A percentile compares a stretch with the other conserved stretches of the same genome.
These are phyloP conservation scores for Kappamyces sp. DNA, from an alignment of 192 early-diverging fungal species.

Conservation along the genomic window DNA sequence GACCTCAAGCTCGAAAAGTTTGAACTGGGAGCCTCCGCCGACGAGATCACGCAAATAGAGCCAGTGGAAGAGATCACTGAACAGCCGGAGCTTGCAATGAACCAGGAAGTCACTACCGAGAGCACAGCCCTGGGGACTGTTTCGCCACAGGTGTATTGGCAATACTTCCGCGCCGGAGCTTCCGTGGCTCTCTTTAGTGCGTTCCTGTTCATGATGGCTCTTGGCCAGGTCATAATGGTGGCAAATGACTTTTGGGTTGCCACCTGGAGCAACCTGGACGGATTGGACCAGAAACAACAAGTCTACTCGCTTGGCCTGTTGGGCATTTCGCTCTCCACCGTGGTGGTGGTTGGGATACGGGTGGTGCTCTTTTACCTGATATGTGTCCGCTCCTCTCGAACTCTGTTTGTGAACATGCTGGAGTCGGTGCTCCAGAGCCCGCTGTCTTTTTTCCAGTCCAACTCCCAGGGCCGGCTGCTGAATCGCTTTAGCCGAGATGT, in stretches of 20 bases:
- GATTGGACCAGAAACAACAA: slow-evolving; percentile 28
- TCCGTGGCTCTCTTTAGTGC: slow-evolving; percentile 9
- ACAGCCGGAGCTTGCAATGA: too few species aligned
- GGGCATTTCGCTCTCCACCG: slow-evolving; percentile 32
- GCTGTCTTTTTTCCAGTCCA: slow-evolving; percentile 56
- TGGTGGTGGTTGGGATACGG: slow-evolving; percentile 40
- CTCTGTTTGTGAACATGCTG: slow-evolving; percentile 37
- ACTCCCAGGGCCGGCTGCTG: slow-evolving; percentile 60
- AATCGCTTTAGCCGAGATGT: slow-evolving; percentile 54
- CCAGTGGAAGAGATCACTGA: too few species aligned
- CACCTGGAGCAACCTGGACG: slow-evolving; percentile 32
- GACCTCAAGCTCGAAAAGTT: too few species aligned
- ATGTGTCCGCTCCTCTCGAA: slow-evolving; percentile 32
- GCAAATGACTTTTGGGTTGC: slow-evolving; percentile 52
- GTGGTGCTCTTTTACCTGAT: slow-evolving; percentile 47
- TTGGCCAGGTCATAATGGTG: slow-evolving; percentile 27
- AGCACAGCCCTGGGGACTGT: slow-evolving; percentile 25
- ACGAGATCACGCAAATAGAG: too few species aligned
- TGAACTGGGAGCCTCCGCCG: too few species aligned
- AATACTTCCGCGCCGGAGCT: slow-evolving; percentile 35
- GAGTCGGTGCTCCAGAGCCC: slow-evolving; percentile 38
- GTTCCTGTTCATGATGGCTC: slow-evolving; percentile 23
- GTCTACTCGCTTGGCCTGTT: slow-evolving; percentile 38
- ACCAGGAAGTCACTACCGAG: too few species aligned
- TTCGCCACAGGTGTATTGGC: slow-evolving; percentile 24